Conservation (phyloP, 169 alveolate species). For the Cryptosporidium muris region DNA sequence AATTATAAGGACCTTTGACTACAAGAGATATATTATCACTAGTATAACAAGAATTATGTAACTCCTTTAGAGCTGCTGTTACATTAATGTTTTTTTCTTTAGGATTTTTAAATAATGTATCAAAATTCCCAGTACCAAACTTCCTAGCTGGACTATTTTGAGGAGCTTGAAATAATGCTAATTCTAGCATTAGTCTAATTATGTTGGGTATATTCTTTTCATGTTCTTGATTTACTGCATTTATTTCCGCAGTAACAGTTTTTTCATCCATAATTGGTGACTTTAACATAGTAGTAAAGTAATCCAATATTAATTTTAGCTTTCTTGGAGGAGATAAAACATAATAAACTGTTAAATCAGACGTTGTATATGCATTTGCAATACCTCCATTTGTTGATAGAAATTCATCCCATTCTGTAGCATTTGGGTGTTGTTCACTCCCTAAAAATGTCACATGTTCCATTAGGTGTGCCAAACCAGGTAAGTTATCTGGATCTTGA, state of each 20-base stretch:
- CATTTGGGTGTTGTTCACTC: constrained; percentile 49
- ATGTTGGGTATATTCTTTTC: constrained; percentile 65
- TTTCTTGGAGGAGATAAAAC: constrained; percentile 31
- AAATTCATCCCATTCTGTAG: constrained; percentile 69
- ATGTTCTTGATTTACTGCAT: constrained; percentile 67
- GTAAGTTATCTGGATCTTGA: constrained; percentile 57
- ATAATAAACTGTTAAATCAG: constrained; percentile 40
- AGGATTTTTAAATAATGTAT: constrained; percentile 24
- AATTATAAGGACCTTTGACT: constrained; percentile 47
- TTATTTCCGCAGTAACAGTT: constrained; percentile 39
- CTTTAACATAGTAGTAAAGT: constrained; percentile 34
- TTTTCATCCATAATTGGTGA: constrained; percentile 55
- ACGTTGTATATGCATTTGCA: constrained; percentile 59
- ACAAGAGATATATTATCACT: constrained; percentile 36
- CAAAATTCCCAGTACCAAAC: constrained; percentile 60
- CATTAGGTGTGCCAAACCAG: constrained; percentile 66
- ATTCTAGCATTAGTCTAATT: constrained; percentile 51
- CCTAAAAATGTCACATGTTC: constrained; percentile 68
- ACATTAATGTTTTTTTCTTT: constrained; percentile 32
- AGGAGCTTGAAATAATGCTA: constrained; percentile 31
- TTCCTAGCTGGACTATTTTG: constrained; percentile 54
- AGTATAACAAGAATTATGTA: constrained; percentile 46
- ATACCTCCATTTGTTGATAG: constrained; percentile 45
- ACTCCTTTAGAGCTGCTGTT: constrained; percentile 23
- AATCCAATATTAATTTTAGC: constrained; percentile 2